Base-by-base conservation (phyloP, 306 rosid species). In the Trifolium fragiferum region DNA sequence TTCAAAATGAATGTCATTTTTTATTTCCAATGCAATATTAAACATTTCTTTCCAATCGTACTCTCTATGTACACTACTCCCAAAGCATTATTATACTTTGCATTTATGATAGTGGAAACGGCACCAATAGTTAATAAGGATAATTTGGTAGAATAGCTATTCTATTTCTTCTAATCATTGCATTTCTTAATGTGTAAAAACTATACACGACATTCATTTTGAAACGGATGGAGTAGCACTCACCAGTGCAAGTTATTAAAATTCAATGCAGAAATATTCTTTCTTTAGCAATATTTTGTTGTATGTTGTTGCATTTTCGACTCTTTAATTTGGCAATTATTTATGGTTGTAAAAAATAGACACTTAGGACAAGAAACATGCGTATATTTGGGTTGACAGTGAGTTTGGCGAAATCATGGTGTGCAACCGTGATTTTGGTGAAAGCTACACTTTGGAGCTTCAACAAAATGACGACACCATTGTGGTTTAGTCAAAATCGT, bases 331-430 rank as follows among this genome's bases (percentile, higher is more conserved):
- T 11, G 76, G 41, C 40, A 16, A 35, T 41, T 46, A 20, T 63
- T 23, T 16, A 49, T 50, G 68, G 25, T 54, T 33, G 60, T 61
- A 43, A 57, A 70, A 47, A 16, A 78, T 66, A 51, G 70, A 68
- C 60, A 59, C 75, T 64, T 68, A 15, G 37, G 30, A 38, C 47
- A 55, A 6, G 70, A 61, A 66, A 25, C 47, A 61, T 44, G 55
- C 16, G 55, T 8, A n/a, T 49, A 19, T 49, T 6, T 49, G 19
- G 55, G n/a, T 49, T n/a, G 55, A 49, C 55, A 3, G 21, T 6
- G 55, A n/a, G 55, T 49, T 49, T n/a, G 20, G 55, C n/a, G 10
- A 49, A 49, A 49, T 49, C 21, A 49, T 21, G 55, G 9, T 14
- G 20, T 49, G 55, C 20, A 19, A n/a, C 55, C 9, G 4, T 7